Conservation (phyloP, 306 rosid species). For the Vicia villosa region DNA sequence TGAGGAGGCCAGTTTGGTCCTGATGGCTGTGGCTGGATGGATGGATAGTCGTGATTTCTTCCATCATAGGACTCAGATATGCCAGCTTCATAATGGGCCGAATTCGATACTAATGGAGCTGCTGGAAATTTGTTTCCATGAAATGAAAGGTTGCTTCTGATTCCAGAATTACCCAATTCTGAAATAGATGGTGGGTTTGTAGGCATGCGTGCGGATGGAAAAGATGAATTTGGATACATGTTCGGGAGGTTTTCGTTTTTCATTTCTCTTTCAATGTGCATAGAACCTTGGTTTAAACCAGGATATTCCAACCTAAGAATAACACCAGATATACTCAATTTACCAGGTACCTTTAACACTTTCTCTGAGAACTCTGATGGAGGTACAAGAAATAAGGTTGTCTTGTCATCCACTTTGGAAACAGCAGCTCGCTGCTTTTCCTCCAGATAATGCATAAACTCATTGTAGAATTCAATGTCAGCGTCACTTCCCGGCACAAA, state of each 20-base stretch:
- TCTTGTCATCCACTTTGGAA: constrained; percentile 82
- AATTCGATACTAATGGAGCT: constrained; percentile 48
- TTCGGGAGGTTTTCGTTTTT: constrained; percentile 45
- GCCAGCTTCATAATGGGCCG: constrained; percentile 42
- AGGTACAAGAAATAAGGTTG: constrained; percentile 96
- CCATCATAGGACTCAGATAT: constrained; percentile 51
- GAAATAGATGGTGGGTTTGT: constrained; percentile 44
- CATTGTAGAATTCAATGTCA: constrained; percentile 84
- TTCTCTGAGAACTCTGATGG: constrained; percentile 94
- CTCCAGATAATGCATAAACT: constrained; percentile 91
- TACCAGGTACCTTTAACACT: constrained; percentile 93
- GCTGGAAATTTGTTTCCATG: constrained; percentile 51
- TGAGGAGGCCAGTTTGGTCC: constrained; percentile 60
- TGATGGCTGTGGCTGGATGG: constrained; percentile 42
- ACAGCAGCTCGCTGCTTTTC: constrained; percentile 97
- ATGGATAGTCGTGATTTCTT: constrained; percentile 59
- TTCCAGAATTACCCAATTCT: constrained; percentile 56
- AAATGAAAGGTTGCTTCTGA: constrained; percentile 43
- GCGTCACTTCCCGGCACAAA: constrained; percentile 93
- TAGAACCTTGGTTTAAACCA: constrained; percentile 52
- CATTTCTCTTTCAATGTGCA: constrained; percentile 55
- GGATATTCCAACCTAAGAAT: constrained; percentile 85
- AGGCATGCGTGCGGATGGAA: constrained; percentile 42
- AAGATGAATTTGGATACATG: constrained; percentile 47
- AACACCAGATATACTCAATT: constrained; percentile 92